Conservation (phyloP, 1,284 basidiomycete species). For the Leccinum pseudoinsigne region DNA sequence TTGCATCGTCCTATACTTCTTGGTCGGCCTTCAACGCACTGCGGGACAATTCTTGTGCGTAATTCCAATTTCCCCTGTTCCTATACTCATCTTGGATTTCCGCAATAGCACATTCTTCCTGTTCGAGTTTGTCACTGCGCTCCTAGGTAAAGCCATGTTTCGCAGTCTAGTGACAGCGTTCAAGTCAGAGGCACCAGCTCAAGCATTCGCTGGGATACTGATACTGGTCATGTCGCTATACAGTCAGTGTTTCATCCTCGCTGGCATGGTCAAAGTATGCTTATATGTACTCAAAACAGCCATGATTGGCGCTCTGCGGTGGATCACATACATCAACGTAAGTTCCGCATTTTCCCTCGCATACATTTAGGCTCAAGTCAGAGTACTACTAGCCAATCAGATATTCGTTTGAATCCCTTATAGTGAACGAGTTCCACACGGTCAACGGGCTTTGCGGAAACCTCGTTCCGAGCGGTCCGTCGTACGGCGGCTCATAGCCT, state of each 20-base stretch:
- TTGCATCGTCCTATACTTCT: conserved; percentile 55
- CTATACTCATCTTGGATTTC: not conserved
- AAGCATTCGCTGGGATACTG: conserved; percentile 58
- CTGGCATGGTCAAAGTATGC: not conserved
- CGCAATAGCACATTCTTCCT: conserved; percentile 49
- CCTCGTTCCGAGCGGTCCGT: conserved; percentile 47
- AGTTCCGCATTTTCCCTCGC: conserved; percentile 23
- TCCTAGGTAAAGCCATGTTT: conserved; percentile 67
- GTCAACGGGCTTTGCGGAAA: conserved; percentile 41
- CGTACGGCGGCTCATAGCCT: conserved; percentile 49
- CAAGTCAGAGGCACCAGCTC: conserved; percentile 53
- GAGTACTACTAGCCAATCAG: conserved; percentile 38
- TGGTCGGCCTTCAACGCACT: conserved; percentile 47
- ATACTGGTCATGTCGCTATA: conserved; percentile 48
- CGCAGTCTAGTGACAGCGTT: conserved; percentile 57
- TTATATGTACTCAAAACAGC: conserved; percentile 11
- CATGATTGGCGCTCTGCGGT: conserved; percentile 48
- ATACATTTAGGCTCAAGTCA: not conserved
- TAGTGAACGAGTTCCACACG: conserved; percentile 58
- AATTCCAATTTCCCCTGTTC: not conserved
- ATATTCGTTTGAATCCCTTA: conserved; percentile 53
- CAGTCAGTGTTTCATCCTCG: conserved; percentile 31
- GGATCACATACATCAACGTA: conserved; percentile 66
- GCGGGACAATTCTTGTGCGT: conserved; percentile 47
- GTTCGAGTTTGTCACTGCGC: conserved; percentile 48